Evolutionary conservation across 306 rosid genomes (phyloP), one percentile per base, ranked within the genome.

Genomic region (Cicer cuneatum): DNA sequence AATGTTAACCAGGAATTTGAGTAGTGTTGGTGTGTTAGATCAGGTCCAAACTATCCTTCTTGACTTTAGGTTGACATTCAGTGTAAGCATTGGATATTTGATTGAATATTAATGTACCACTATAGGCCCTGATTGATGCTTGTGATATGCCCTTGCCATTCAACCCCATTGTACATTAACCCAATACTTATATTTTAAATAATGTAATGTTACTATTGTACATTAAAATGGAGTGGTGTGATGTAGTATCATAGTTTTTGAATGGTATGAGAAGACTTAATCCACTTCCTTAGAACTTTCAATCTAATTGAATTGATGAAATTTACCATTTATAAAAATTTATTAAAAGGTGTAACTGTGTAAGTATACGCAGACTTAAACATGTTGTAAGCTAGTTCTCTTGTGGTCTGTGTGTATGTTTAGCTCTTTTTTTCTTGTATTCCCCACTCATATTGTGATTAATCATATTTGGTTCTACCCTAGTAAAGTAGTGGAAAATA

Each of bases 1-100:
- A 43, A 69, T 65, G 54, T 74, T 62, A 74, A 79, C 8, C 46
- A n/a, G 47, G 67, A 70, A 56, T 59, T 75, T 6, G 62, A n/a
- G 15, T 45, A 21, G 61, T 71, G 68, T 14, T 54, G 46, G 33
- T 72, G 63, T 54, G 64, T 59, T 60, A 66, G 56, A 48, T 62
- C 24, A 65, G 67, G 29, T 72, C 79, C 67, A 68, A 61, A 45
- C 52, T 15, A 4, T 56, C 66, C 54, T 63, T 66, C 9, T 42
- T 43, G 15, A 61, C 46, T 66, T 77, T 35, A 40, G 59, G 60
- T 46, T 77, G 38, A 10, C 71, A 43, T 16, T 53, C 6, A 54
- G 54, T 33, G 59, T 68, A 48, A 8, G 72, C 39, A 45, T 66
- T 46, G 41, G 71, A 33, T 7, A 52, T 47, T 70, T 78, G 61